Base-by-base conservation (phyloP, 148 eudicot genomes). In the Fallopia convolvulus region DNA sequence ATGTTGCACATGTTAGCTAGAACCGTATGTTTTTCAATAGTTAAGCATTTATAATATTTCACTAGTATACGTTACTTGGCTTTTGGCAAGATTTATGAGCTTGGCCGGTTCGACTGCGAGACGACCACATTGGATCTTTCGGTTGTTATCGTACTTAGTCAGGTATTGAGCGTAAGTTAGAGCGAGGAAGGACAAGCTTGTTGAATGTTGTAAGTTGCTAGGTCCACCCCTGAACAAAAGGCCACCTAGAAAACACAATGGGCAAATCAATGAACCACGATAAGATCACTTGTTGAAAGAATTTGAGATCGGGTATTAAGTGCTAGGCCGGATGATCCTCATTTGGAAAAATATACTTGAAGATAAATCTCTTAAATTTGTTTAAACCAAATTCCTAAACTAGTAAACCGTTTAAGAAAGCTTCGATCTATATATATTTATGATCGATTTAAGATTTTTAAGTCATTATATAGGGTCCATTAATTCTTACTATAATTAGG, bases 71-170 rank as follows among this genome's bases (percentile, higher is more conserved):
- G 2, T 60, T 80, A 86, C 88, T 84, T 89, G 94, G 15, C 81
- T 77, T 77, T 75, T 85, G 32, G 91, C 86, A 58, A 88, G 39
- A 11, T 76, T 73, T 14, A 84, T 26, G 6, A 90, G 87, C 55
- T 81, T 76, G 0, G 81, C 44, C 0, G 83, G 87, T 32, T 80
- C 66, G 0, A 71, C 75, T 0, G 8, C 75, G 17, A 79, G 79
- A 44, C 86, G 72, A 6, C 81, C 86, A 80, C 94, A 90, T 13
- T 79, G 77, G 66, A 87, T 72, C 20, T 55, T 46, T 23, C 78
- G 63, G 6, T 85, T 84, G 21, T 79, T 47, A 4, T 74, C 72
- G 20, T 68, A 68, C 0, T 8, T 55, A 56, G 3, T 78, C 79
- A 73, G 15, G 75, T 73, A 73, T 20, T 42, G 75, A 48, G 75